Conservation (phyloP, 2,329 filamentous ascomycete species). For the Knufia petricola region DNA sequence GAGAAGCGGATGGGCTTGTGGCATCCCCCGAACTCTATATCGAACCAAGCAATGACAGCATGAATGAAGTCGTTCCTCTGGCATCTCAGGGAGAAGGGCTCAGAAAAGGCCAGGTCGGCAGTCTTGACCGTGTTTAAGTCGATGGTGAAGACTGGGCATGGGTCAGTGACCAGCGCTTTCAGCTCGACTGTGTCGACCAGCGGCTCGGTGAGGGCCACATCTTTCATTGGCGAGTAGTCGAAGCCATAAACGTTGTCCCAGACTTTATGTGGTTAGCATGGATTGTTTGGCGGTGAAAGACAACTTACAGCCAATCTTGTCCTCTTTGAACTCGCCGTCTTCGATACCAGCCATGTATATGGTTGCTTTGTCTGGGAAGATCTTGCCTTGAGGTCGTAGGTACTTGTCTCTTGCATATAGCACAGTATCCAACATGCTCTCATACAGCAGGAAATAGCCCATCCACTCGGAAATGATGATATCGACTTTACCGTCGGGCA, state of each 20-base stretch:
- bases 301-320: conserved; percentile 94
- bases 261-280: conserved; percentile 47
- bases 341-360: conserved; percentile 96
- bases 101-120: conserved; percentile 72
- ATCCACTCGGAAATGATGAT: conserved; percentile 99
- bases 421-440: conserved; percentile 98
- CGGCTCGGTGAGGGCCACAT: conserved; percentile 85
- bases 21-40: conserved; percentile 96
- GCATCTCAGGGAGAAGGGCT: conserved; percentile 63
- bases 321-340: conserved; percentile 98
- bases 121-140: conserved; percentile 86
- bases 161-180: conserved; percentile 93
- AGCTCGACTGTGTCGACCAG: conserved; percentile 96
- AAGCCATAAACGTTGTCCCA: conserved; percentile 99
- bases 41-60: conserved; percentile 95
- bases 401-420: conserved; percentile 93
- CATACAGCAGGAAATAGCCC: conserved; percentile 98
- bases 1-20: conserved; percentile 97
- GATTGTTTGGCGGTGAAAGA: neutral
- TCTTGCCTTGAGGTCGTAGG: conserved; percentile 73
- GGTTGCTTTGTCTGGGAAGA: conserved; percentile 98
- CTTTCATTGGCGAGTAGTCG: conserved; percentile 88
- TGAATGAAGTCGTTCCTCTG: conserved; percentile 92
- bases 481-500: conserved; percentile 61
- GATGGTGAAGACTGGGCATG: conserved; percentile 70